These are phyloP conservation scores for Ceratobasidium papillatum DNA, from an alignment of 1,284 basidiomycete species.

Conservation along the genomic window DNA sequence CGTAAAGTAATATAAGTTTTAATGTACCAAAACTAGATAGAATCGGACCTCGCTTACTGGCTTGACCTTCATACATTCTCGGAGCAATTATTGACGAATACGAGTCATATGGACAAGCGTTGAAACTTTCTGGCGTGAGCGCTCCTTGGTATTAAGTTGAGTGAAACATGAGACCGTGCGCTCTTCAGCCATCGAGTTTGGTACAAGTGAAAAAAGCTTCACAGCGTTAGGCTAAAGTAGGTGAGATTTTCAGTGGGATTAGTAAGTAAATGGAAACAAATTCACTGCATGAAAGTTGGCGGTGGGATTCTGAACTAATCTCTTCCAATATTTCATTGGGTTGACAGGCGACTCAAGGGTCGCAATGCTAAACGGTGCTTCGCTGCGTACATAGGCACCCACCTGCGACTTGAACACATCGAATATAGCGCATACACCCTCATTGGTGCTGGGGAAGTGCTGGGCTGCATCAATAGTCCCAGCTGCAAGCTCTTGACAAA, in stretches of 20 bases:
- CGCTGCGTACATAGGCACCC: constrained; percentile 14
- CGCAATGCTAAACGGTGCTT: constrained; percentile 4
- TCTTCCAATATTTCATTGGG: not conserved
- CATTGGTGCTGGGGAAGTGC: not conserved
- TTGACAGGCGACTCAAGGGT: not conserved
- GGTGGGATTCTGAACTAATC: not conserved
- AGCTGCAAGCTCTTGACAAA: constrained; percentile 25
- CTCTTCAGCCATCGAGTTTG: constrained; percentile 57
- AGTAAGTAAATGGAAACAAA: not conserved
- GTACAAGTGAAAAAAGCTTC: constrained; percentile 51
- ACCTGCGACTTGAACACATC: constrained; percentile 28
- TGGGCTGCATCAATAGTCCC: constrained; percentile 1
- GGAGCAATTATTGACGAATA: constrained; percentile 21
- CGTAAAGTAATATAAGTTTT: not conserved
- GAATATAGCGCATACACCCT: not conserved
- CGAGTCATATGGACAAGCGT: constrained; percentile 50
- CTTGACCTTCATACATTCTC: not conserved
- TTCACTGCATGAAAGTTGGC: constrained; percentile 13
- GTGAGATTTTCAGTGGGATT: too few relatives aligned
- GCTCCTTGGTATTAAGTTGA: constrained; percentile 50
- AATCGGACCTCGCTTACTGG: not conserved
- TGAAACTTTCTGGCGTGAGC: constrained; percentile 47
- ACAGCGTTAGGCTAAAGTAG: constrained; percentile 49
- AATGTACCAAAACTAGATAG: not conserved
- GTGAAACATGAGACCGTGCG: constrained; percentile 54